Evolutionary conservation across 345 rosid species (phyloP).

Genomic region (Citrus mangshanensis): DNA sequence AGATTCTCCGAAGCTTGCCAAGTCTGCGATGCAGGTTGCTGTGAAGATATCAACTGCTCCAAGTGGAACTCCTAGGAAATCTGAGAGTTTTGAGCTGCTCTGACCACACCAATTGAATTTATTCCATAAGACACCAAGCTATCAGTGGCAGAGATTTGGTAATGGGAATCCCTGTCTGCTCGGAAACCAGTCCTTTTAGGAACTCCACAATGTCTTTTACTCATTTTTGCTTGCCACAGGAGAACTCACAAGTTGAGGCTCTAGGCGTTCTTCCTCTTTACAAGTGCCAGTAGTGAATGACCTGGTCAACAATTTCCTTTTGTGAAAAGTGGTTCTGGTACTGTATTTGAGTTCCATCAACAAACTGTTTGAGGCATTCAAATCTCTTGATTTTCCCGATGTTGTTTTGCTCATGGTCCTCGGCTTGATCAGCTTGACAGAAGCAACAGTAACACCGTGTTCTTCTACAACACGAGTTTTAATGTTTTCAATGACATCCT

Average conservation of each 20-base stretch:
- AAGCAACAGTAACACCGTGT: conserved; percentile 54
- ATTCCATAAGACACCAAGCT: conserved; percentile 61
- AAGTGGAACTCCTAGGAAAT: conserved; percentile 57
- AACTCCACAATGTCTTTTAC: conserved; percentile 47
- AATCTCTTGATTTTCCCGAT: conserved; percentile 77
- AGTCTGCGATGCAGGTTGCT: conserved; percentile 56
- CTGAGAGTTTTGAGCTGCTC: conserved; percentile 70
- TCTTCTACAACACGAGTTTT: conserved; percentile 51
- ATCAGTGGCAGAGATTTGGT: conserved; percentile 42
- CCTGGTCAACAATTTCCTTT: conserved; percentile 31
- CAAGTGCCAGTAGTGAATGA: conserved; percentile 54
- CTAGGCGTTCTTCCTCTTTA: conserved; percentile 41
- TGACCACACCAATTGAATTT: conserved; percentile 66
- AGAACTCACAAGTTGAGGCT: conserved; percentile 26
- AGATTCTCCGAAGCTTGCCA: conserved; percentile 64
- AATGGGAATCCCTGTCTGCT: conserved; percentile 45
- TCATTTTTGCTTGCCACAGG: conserved; percentile 24
- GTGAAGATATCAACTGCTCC: conserved; percentile 75
- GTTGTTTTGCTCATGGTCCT: conserved; percentile 64
- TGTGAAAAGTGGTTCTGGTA: conserved; percentile 38
- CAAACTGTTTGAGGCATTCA: conserved; percentile 59
- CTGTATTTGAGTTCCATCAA: conserved; percentile 41
- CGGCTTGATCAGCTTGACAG: conserved; percentile 55
- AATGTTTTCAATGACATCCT: conserved; percentile 37
- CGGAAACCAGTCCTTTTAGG: conserved; percentile 43